These are phyloP conservation scores for Pythium pectinolyticum DNA, from an alignment of 352 stramenopile species.

Conservation along the genomic window DNA sequence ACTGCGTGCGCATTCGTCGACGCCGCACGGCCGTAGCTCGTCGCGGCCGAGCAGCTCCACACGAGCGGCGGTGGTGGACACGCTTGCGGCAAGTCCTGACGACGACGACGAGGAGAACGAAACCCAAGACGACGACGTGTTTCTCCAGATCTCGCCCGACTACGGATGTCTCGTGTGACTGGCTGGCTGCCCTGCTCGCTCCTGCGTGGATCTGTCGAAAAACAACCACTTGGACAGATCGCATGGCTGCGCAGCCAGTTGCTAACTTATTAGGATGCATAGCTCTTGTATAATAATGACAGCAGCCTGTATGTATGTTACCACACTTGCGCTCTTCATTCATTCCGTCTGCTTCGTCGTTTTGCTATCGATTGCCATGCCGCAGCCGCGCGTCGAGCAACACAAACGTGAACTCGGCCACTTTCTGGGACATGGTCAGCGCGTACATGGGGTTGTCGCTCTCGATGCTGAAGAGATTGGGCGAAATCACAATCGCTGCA, in stretches of 20 bases:
- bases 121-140: conserved; percentile 67
- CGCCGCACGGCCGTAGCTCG: conserved; percentile 20
- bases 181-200: neutral
- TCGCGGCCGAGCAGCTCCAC: conserved; percentile 43
- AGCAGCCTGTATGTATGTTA: neutral
- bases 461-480: conserved; percentile 72
- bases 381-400: conserved; percentile 47
- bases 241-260: neutral
- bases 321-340: neutral
- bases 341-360: no score
- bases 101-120: conserved; percentile 22
- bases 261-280: conserved; percentile 26
- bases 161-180: conserved; percentile 78
- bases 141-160: conserved; percentile 82
- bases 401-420: conserved; percentile 60
- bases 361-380: conserved; percentile 3
- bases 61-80: conserved; percentile 46
- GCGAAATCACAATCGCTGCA: conserved; percentile 77
- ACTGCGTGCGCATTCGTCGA: conserved; percentile 11
- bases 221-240: neutral
- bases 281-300: conserved; percentile 28
- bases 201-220: neutral
- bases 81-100: conserved; percentile 6
- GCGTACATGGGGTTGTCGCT: conserved; percentile 70
- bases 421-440: conserved; percentile 71